Evolutionary conservation across 1,284 basidiomycete species (phyloP).

Genomic region (Boletellus sp.): DNA sequence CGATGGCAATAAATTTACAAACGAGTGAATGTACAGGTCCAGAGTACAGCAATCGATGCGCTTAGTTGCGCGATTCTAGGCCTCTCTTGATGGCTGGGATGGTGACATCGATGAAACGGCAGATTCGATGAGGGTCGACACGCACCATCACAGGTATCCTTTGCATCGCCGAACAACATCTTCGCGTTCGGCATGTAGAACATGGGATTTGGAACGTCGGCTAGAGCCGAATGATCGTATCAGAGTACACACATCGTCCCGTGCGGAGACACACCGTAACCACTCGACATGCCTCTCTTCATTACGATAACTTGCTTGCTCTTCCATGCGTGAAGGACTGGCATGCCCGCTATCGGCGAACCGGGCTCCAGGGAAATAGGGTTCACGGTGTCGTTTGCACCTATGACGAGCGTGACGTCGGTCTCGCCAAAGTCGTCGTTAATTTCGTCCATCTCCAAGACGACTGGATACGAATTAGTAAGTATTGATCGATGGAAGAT

Average conservation of each 20-base stretch:
- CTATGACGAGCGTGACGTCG: conserved; percentile 80
- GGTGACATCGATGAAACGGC: conserved; percentile 11
- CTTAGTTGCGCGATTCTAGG: conserved; percentile 40
- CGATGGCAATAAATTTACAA: conserved; percentile 10
- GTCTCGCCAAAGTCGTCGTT: conserved; percentile 85
- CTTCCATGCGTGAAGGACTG: conserved; percentile 86
- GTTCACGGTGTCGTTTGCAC: conserved; percentile 89
- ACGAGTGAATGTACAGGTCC: conserved; percentile 19
- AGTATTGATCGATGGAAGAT: not conserved
- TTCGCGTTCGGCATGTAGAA: conserved; percentile 85
- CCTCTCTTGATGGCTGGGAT: conserved; percentile 53
- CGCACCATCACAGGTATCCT: conserved; percentile 79
- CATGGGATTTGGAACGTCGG: conserved; percentile 85
- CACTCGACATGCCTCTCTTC: conserved; percentile 84
- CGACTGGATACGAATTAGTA: conserved; percentile 48
- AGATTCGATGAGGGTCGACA: not conserved
- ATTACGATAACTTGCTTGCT: conserved; percentile 86
- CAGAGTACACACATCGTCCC: conserved; percentile 5
- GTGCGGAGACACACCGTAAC: conserved; percentile 55
- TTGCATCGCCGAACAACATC: conserved; percentile 88
- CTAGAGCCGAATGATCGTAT: conserved; percentile 36
- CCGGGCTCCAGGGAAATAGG: conserved; percentile 84
- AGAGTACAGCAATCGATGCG: conserved; percentile 12
- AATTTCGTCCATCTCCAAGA: conserved; percentile 89
- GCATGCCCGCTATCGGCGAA: conserved; percentile 85